A percentile compares a stretch with the other conserved stretches of the same genome.
phyloP scores from a whole-genome alignment of 2,329 filamentous ascomycete genomes.

The Ilyonectria sp. region DNA sequence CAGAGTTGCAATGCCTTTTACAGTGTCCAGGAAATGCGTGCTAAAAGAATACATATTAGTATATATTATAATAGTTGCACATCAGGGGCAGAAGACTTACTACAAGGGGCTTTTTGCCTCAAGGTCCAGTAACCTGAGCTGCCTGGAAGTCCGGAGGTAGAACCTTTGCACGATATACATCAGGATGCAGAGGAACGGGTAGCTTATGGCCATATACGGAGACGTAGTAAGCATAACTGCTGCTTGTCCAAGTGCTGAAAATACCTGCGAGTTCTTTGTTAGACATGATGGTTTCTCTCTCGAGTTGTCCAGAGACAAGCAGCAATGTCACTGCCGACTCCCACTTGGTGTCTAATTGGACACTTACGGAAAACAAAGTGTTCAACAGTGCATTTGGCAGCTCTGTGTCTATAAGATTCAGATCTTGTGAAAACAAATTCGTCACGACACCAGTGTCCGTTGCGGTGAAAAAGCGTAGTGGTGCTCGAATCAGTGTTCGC shows the following conservation, averaged over 20 bases:
- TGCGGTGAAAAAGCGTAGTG: slow-evolving; percentile 51
- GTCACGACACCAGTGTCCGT: slow-evolving; percentile 53
- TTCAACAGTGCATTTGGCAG: slow-evolving; percentile 50
- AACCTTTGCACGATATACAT: slow-evolving; percentile 68
- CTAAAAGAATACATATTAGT: slow-evolving; percentile 7
- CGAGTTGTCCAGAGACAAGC: background rate
- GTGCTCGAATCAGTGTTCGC: slow-evolving; percentile 38
- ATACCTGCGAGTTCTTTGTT: slow-evolving; percentile 9
- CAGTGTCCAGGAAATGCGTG: slow-evolving; percentile 67
- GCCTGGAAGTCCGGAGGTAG: slow-evolving; percentile 72
- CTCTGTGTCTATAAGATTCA: slow-evolving; percentile 55
- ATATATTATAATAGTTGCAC: background rate
- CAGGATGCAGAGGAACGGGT: slow-evolving; percentile 62
- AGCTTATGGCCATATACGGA: slow-evolving; percentile 61
- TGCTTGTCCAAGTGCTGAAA: slow-evolving; percentile 15
- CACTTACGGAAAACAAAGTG: slow-evolving; percentile 21
- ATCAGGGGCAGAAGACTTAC: slow-evolving; percentile 30
- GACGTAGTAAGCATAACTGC: slow-evolving; percentile 53
- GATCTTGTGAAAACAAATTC: slow-evolving; percentile 57
- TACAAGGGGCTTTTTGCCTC: slow-evolving; percentile 72
- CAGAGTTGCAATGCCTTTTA: slow-evolving; percentile 68
- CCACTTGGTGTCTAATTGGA: background rate
- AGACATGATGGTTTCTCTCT: background rate
- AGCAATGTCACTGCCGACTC: no score
- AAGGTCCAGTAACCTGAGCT: slow-evolving; percentile 71